Evolutionary conservation across 176 grass and related monocot genomes (phyloP), one percentile per base, ranked within the genome.

Genomic region (Eleusine coracana): DNA sequence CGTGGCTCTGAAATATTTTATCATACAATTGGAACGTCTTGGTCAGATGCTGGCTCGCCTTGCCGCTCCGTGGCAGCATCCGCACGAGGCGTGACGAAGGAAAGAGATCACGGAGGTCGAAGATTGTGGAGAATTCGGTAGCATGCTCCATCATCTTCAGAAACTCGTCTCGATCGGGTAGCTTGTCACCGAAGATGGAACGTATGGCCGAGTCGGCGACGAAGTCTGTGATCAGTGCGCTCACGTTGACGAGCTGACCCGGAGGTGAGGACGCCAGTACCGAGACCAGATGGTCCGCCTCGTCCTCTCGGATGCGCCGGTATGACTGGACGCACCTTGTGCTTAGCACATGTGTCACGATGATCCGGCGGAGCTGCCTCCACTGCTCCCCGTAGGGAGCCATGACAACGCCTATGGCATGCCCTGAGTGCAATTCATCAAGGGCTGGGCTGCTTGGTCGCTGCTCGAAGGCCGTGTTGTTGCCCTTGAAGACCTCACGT

Each of bases 361-460:
- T 34, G 31, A 34, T 34, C 31, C 31, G 31, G 31, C 31, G 31
- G 31, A 34, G 31, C 31, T 34, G 40, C 2, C 49, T 52, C 90
- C 86, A 92, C 54, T 86, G 61, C 31, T 66, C 65, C 10, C 86
- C 77, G 59, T 92, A 88, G 37, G 90, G 82, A 3, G 77, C 28
- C 28, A 90, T 83, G 28, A 66, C 23, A 28, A 88, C 25, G 28
- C 79, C 90, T 77, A 42, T 42, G 59, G 25, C 31, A 34, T 34
- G 31, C 31, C 31, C 31, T 34, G 31, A 34, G 12, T 71, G 36
- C 16, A 86, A 25, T 27, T 82, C 76, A 66, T 75, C 50, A 56
- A 68, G 13, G 17, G 25, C 63, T 0, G 79, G 68, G 67, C 39
- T 65, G 45, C 15, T 86, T 34, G 31, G 31, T 34, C 31, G 31